phyloP scores from a whole-genome alignment of 768 basidiomycete genomes.

The Mycena albidolilacea region DNA sequence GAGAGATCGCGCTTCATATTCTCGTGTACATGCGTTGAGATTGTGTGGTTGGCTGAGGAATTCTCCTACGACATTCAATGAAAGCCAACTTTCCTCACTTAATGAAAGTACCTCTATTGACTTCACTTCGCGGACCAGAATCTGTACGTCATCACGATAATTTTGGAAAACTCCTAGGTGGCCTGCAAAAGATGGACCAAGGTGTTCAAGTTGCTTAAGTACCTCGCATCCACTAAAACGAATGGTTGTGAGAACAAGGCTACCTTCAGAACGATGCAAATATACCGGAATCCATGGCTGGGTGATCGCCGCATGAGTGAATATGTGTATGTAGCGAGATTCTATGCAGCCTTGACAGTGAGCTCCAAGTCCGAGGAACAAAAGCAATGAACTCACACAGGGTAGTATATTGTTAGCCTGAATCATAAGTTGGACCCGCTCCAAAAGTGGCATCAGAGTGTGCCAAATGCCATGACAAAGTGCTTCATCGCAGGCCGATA shows the following conservation, averaged over 20 bases:
- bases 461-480: background rate
- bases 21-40: background rate
- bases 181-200: background rate
- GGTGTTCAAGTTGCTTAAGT: background rate
- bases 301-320: background rate
- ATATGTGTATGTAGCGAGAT: background rate
- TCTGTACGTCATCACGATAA: background rate
- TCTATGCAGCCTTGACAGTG: background rate
- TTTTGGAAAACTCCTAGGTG: background rate
- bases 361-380: background rate
- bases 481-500: background rate
- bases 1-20: background rate
- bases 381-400: background rate
- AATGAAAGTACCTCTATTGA: background rate
- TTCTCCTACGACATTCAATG: background rate
- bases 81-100: background rate
- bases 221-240: background rate
- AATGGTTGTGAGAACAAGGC: background rate
- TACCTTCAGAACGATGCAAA: too few species aligned
- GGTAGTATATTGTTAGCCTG: background rate
- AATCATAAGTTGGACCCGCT: background rate
- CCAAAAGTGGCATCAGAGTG: background rate
- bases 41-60: conserved; percentile 4
- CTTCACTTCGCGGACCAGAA: background rate
- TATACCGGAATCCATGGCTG: too few species aligned